Evolutionary conservation across 495 filamentous ascomycete species (phyloP).

Genomic region (Xeromyces bisporus): DNA sequence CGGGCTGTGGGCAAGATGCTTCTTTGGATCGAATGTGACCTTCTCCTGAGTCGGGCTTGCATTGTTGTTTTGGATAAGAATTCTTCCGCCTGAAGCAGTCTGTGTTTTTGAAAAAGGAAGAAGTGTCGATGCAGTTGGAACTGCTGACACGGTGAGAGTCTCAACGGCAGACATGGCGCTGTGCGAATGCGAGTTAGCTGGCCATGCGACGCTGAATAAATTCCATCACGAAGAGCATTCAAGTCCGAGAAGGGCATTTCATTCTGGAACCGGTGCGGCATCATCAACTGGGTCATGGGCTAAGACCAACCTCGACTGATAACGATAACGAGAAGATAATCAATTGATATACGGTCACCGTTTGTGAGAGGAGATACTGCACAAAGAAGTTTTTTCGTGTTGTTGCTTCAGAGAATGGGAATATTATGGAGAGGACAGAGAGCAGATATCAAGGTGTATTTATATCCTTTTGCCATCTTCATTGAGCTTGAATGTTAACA

Average conservation of each 20-base stretch:
- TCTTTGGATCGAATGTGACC: conserved; percentile 31
- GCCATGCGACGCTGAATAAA: neutral
- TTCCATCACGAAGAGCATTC: too few relatives aligned
- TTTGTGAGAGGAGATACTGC: neutral
- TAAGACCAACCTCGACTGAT: too few relatives aligned
- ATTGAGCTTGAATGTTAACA: neutral
- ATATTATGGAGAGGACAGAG: too few relatives aligned
- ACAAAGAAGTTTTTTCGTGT: too few relatives aligned
- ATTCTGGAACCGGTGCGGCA: too few relatives aligned
- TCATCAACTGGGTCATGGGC: too few relatives aligned
- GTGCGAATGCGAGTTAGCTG: neutral
- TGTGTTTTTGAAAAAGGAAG: conserved; percentile 1
- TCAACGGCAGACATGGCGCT: conserved; percentile 8
- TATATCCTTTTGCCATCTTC: neutral
- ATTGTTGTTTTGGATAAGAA: conserved; percentile 4
- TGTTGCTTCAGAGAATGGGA: too few relatives aligned
- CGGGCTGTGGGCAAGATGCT: conserved; percentile 37
- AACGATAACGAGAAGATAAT: too few relatives aligned
- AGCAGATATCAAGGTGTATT: neutral
- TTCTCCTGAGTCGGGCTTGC: conserved; percentile 1
- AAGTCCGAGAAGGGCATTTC: neutral
- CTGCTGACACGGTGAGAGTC: conserved; percentile 4
- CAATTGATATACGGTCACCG: too few relatives aligned
- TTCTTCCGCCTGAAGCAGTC: conserved; percentile 2
- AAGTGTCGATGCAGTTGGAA: conserved; percentile 2